Percentiles rank a stretch among this genome's conserved stretches.
Conservation (phyloP, 768 basidiomycete species). For the Punctularia strigosozonata region DNA sequence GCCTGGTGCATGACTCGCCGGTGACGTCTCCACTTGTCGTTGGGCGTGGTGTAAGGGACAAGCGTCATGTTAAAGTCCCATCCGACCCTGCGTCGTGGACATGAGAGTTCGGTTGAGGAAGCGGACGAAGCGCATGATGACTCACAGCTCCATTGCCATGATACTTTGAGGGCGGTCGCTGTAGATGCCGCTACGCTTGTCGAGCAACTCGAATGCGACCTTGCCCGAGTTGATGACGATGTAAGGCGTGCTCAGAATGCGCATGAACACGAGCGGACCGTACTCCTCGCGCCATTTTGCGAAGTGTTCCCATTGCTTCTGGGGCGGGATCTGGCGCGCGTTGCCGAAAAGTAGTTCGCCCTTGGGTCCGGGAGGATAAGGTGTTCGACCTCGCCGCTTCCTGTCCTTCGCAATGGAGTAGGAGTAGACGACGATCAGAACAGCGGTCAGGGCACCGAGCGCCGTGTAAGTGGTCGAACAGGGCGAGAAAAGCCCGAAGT, state of each 20-base stretch:
- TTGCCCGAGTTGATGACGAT: slow-evolving; percentile 32
- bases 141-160: slow-evolving; percentile 33
- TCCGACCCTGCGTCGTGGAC: slow-evolving; percentile 23
- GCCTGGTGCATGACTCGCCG: slow-evolving; percentile 5
- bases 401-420: background rate
- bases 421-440: too few species aligned
- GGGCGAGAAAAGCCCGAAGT: too few species aligned
- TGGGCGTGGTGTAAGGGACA: too few species aligned
- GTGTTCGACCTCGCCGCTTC: background rate
- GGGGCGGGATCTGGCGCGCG: background rate
- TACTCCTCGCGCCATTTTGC: background rate
- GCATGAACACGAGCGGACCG: too few species aligned
- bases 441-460: too few species aligned
- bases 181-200: slow-evolving; percentile 31
- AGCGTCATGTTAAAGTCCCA: too few species aligned
- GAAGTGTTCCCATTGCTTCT: background rate
- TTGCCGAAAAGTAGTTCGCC: background rate
- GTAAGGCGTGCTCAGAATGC: too few species aligned
- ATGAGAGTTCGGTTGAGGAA: slow-evolving; percentile 1
- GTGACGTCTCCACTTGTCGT: slow-evolving; percentile 5
- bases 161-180: slow-evolving; percentile 30
- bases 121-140: too few species aligned
- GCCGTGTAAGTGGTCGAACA: too few species aligned
- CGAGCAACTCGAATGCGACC: slow-evolving; percentile 30
- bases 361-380: background rate